Base-by-base conservation (phyloP, 345 rosid genomes). In the Laguncularia racemosa region DNA sequence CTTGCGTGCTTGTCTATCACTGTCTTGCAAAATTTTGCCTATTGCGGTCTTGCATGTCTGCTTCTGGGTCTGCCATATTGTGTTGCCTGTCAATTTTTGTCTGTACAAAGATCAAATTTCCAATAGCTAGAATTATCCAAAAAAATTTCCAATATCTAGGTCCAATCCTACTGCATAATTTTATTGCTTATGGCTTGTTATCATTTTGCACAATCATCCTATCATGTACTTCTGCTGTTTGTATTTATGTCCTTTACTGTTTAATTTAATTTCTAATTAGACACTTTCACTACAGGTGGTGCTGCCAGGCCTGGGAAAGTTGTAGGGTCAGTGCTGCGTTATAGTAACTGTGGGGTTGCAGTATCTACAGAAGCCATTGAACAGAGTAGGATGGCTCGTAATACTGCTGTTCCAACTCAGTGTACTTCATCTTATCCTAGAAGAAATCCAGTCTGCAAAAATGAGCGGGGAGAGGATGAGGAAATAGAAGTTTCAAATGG, bases 261-360 rank as follows among this genome's bases (percentile, higher is more conserved):
- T 56, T 40, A 38, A 26, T 15, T 44, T 56, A 5, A 15, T 5
- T 2, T 3, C 14, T 47, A n/a, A 40, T 20, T 48, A 50, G 46
- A 45, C 23, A 12, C 48, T 46, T 65, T 62, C 53, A 53, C 20
- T 67, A 60, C 75, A 68, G 89, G 87, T 72, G 84, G 86, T 53
- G 84, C 81, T 18, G 81, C 97, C 38, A 77, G 91, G 71, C 95
- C 95, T 15, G 95, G 91, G 50, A 89, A 89, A 71, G 91, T 89
- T n/a, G 86, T 85, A 50, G 77, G 96, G 16, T 82, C 97, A 3
- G 91, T 85, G 38, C 64, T 83, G 64, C 95, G 95, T 38, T 84
- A 92, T 76, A 84, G 83, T 80, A 84, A 83, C 60, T 85, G 97
- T 45, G 86, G 86, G 14, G 84, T 78, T 19, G 73, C 81, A 9